phyloP scores from a whole-genome alignment of 257 asterid species.

The Przewalskia tangutica region DNA sequence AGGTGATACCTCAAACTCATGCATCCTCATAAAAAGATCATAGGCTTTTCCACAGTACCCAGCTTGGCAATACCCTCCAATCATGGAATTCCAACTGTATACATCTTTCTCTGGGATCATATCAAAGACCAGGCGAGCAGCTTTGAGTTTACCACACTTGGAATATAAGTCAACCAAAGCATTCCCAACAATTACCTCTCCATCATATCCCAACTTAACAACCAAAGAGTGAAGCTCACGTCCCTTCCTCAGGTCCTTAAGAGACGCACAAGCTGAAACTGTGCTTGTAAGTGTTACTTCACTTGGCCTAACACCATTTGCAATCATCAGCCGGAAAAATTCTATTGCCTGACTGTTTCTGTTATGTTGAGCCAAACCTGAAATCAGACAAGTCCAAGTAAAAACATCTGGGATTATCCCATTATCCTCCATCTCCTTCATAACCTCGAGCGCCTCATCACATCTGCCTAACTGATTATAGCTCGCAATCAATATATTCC shows the following conservation, averaged over 20 bases:
- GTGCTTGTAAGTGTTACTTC: slow-evolving; percentile 53
- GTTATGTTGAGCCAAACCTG: slow-evolving; percentile 55
- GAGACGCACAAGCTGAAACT: slow-evolving; percentile 47
- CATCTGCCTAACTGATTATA: slow-evolving; percentile 49
- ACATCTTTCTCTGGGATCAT: slow-evolving; percentile 43
- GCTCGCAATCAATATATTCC: slow-evolving; percentile 60
- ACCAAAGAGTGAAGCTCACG: slow-evolving; percentile 54
- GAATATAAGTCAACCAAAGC: slow-evolving; percentile 72
- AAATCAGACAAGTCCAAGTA: slow-evolving; percentile 66
- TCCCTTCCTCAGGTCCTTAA: slow-evolving; percentile 54
- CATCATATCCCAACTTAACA: slow-evolving; percentile 45
- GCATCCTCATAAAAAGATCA: slow-evolving; percentile 57
- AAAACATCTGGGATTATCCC: slow-evolving; percentile 57
- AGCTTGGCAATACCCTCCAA: slow-evolving; percentile 72
- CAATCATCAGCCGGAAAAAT: slow-evolving; percentile 46
- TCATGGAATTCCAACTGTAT: slow-evolving; percentile 78
- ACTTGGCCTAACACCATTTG: slow-evolving; percentile 52
- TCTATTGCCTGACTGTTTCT: slow-evolving; percentile 36
- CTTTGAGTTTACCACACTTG: slow-evolving; percentile 53
- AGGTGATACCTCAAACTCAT: slow-evolving; percentile 38
- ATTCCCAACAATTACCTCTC: slow-evolving; percentile 55
- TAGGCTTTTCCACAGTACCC: slow-evolving; percentile 74
- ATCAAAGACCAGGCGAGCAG: slow-evolving; percentile 55
- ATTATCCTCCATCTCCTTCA: slow-evolving; percentile 50
- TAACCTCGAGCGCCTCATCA: slow-evolving; percentile 44